Evolutionary conservation across 192 early-diverging fungal genomes (phyloP).

Genomic region (Powellomyces hirtus): DNA sequence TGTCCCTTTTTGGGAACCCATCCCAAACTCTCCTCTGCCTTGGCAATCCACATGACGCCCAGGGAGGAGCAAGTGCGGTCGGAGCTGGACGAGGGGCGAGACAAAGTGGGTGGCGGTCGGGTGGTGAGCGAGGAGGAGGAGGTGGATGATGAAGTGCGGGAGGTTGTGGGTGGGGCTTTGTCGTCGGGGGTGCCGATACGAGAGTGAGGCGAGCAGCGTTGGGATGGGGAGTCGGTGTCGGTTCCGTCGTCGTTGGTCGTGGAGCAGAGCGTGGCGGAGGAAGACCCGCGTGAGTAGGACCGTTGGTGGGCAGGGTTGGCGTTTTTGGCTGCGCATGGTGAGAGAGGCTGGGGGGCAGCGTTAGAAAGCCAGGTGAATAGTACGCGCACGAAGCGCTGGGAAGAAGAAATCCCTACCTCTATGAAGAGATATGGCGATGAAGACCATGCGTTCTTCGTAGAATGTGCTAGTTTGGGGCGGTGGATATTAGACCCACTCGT

Average conservation of each 20-base stretch:
- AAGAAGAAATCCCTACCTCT: slow-evolving; percentile 13
- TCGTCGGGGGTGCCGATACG: background rate
- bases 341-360: slow-evolving; percentile 15
- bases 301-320: slow-evolving; percentile 16
- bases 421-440: slow-evolving; percentile 26
- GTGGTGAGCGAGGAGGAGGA: background rate
- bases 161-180: background rate
- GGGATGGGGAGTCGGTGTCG: background rate
- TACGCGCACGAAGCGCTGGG: background rate
- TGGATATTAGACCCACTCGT: background rate
- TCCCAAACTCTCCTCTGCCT: slow-evolving; percentile 6
- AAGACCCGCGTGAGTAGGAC: background rate
- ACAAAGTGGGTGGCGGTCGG: background rate
- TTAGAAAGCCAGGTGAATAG: background rate
- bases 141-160: background rate
- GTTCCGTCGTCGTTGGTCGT: background rate
- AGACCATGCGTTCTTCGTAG: slow-evolving; percentile 28
- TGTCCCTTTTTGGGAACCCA: background rate
- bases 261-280: background rate
- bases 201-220: background rate
- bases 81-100: background rate
- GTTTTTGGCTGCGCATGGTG: slow-evolving; percentile 21
- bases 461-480: background rate
- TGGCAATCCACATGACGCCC: slow-evolving; percentile 1
- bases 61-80: background rate